Evolutionary conservation across 169 alveolate species (phyloP), one percentile per base, ranked within the genome.

Genomic region (Plasmodium gonderi): DNA sequence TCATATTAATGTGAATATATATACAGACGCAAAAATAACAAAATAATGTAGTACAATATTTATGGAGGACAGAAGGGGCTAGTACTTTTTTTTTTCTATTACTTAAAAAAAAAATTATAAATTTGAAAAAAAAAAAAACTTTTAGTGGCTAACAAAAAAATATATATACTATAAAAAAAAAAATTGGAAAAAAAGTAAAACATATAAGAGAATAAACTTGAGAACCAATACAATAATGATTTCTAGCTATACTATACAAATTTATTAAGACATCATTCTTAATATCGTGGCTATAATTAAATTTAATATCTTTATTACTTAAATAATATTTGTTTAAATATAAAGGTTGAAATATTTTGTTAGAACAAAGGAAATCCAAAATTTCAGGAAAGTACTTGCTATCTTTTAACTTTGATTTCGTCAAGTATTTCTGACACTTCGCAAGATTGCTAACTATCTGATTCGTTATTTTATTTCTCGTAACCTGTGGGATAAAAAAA

Each of bases 201-300:
- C 94, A 90, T 17, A 76, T 26, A 26, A 90, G 82, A 11, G 94
- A 80, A 74, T 90, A 90, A 36, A 68, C 20, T 64, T 44, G 74
- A 7, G 94, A 65, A 67, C 94, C 94, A 64, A 90, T 78, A 26
- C 94, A 90, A 51, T 65, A 78, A 64, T 90, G 90, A 51, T 90
- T 77, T 44, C 94, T 77, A 9, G 94, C 90, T 72, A 90, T 5
- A 51, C 67, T 77, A 20, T 90, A 90, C 38, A 90, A 49, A 78
- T 77, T 90, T 90, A 90, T 40, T 38, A 90, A 90, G 26, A 90
- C 90, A 5, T 45, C 75, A 49, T 90, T 90, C 40, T 79, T 64
- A 42, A 90, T 67, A 0, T 65, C 77, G 23, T 36, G 8, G 40
- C 23, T 78, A 54, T 90, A 90, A 90, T 65, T 77, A 67, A 78